Conservation (phyloP, 257 asterid genomes). For the Nicotiana benthamiana region DNA sequence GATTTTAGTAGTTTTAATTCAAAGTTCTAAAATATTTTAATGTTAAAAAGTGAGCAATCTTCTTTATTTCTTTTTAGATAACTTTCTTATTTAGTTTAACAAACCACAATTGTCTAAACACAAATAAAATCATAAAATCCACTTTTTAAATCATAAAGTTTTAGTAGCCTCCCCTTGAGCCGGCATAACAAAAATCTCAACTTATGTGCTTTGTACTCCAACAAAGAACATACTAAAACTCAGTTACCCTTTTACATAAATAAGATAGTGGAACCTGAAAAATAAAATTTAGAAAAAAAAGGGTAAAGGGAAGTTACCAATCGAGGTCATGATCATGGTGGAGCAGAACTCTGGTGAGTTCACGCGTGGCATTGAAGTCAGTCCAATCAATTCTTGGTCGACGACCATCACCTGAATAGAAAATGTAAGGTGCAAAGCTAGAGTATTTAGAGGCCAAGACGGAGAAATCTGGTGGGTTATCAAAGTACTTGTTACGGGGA, state of each 20-base stretch:
- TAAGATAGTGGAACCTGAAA: background rate
- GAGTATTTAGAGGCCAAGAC: constrained; percentile 56
- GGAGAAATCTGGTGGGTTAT: constrained; percentile 77
- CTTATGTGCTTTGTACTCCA: background rate
- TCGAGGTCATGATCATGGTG: constrained; percentile 70
- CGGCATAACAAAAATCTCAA: too few relatives aligned
- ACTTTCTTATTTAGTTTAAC: too few relatives aligned
- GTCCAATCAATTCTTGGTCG: constrained; percentile 89
- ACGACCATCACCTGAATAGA: constrained; percentile 55
- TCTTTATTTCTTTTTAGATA: too few relatives aligned
- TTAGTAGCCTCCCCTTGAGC: too few relatives aligned
- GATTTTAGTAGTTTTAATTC: too few relatives aligned
- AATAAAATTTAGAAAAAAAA: background rate
- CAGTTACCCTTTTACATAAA: background rate
- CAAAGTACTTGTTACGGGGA: constrained; percentile 67
- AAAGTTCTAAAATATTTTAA: too few relatives aligned
- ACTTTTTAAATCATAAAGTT: too few relatives aligned
- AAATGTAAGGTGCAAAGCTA: constrained; percentile 54
- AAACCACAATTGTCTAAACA: too few relatives aligned
- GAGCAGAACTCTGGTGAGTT: constrained; percentile 66
- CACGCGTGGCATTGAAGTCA: constrained; percentile 91
- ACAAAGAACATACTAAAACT: background rate
- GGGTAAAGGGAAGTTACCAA: constrained; percentile 27
- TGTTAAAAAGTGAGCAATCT: too few relatives aligned
- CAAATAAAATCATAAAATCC: too few relatives aligned